A percentile compares a stretch with the other conserved stretches of the same genome.
Evolutionary conservation across 441 rosid species (phyloP).

Genomic region (Brassica balearica): DNA sequence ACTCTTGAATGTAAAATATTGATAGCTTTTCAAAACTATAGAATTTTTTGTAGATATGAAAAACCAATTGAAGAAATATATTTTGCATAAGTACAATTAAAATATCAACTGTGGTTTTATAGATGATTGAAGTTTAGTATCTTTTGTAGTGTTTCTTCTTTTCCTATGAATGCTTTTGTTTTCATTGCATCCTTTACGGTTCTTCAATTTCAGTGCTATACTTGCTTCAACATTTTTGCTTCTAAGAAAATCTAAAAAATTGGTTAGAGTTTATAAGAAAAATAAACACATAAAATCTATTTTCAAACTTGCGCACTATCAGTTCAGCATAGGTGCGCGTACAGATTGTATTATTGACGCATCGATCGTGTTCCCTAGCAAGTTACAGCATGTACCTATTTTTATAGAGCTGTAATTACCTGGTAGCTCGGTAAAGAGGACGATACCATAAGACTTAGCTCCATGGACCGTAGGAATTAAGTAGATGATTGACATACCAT

Average conservation of each 20-base stretch:
- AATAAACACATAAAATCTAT: not conserved
- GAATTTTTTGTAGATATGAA: not conserved
- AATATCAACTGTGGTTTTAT: not conserved
- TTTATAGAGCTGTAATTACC: conserved; percentile 54
- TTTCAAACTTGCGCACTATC: conserved; percentile 65
- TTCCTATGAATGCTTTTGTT: not conserved
- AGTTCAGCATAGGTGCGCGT: conserved; percentile 65
- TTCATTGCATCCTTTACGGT: not conserved
- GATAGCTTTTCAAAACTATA: not conserved
- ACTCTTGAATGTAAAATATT: not conserved
- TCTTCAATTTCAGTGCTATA: not conserved
- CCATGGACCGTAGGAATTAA: conserved; percentile 89
- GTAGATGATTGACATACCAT: conserved; percentile 95
- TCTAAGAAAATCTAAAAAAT: not conserved
- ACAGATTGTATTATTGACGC: conserved; percentile 19
- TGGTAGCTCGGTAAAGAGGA: conserved; percentile 44
- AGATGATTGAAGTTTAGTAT: not conserved
- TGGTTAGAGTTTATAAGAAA: not conserved
- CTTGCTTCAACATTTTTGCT: conserved; percentile 1
- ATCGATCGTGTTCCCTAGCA: not conserved
- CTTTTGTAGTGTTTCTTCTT: not conserved
- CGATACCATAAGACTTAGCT: conserved; percentile 76
- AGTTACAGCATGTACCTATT: not conserved
- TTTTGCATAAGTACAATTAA: not conserved
- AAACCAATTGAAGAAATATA: not conserved